Conservation (phyloP, 2,329 filamentous ascomycete genomes). For the Hymenoscyphus linearis region DNA sequence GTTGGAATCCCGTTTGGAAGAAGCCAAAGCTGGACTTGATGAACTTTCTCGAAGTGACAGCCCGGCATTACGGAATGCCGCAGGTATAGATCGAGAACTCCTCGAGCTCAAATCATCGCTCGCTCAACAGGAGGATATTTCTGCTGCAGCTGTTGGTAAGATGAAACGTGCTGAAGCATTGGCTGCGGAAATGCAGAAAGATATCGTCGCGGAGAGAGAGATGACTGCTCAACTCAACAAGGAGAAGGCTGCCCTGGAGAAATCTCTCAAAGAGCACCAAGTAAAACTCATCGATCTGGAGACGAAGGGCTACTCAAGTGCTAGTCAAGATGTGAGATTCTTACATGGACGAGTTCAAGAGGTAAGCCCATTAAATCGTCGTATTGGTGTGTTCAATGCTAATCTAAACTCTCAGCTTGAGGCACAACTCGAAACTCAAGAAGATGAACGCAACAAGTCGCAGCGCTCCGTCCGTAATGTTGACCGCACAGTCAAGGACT, state of each 20-base stretch:
- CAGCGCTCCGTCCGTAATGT: conserved; percentile 87
- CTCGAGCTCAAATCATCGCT: conserved; percentile 83
- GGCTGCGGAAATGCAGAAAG: conserved; percentile 84
- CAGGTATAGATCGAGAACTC: conserved; percentile 81
- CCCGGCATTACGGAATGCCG: conserved; percentile 83
- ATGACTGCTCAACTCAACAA: conserved; percentile 75
- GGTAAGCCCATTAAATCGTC: conserved; percentile 49
- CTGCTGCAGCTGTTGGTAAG: conserved; percentile 87
- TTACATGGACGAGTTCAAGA: conserved; percentile 92
- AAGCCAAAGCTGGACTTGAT: conserved; percentile 83
- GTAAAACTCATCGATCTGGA: conserved; percentile 87
- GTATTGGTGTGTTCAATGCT: conserved; percentile 24
- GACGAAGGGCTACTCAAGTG: conserved; percentile 93
- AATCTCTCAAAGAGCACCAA: conserved; percentile 84
- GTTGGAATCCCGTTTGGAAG: conserved; percentile 76
- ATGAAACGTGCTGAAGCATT: conserved; percentile 92
- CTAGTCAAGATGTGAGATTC: conserved; percentile 92
- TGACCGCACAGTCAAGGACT: conserved; percentile 88
- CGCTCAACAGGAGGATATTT: conserved; percentile 90
- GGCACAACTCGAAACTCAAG: conserved; percentile 76
- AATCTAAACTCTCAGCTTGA: conserved; percentile 62
- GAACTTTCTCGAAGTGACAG: conserved; percentile 81
- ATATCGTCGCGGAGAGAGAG: conserved; percentile 82
- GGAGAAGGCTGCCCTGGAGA: conserved; percentile 85
- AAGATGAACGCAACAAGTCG: conserved; percentile 71